Evolutionary conservation across 176 grass and related monocot species (phyloP).

Genomic region (Ensete glaucum): DNA sequence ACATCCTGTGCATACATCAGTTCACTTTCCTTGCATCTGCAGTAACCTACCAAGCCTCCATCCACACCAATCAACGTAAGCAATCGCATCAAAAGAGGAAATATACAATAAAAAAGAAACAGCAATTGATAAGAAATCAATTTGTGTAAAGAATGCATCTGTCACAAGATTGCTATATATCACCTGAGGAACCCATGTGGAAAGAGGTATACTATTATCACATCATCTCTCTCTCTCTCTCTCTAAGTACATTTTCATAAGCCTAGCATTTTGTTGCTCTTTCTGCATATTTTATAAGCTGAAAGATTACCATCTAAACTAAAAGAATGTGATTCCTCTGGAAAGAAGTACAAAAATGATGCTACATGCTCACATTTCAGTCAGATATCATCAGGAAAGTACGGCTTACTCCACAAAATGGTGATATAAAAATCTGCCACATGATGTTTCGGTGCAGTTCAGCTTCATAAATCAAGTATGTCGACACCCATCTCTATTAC

Average conservation of each 20-base stretch:
- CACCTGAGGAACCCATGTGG: no score
- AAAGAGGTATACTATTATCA: background rate
- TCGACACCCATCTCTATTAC: background rate
- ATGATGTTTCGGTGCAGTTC: background rate
- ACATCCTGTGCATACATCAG: no score
- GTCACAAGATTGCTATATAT: no score
- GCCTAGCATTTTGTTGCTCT: background rate
- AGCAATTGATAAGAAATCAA: no score
- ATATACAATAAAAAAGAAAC: no score
- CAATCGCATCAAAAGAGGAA: no score
- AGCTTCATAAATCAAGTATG: background rate
- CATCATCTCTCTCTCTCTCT: background rate
- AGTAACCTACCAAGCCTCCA: no score
- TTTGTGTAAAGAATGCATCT: no score
- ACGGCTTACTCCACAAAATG: background rate
- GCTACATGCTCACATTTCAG: background rate
- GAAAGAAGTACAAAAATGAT: background rate
- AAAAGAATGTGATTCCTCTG: background rate
- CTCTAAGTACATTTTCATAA: background rate
- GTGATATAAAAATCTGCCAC: no score
- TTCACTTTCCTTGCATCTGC: no score
- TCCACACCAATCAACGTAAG: no score
- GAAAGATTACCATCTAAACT: background rate
- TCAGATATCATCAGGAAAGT: background rate
- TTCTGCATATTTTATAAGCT: background rate